Evolutionary conservation across 345 rosid genomes (phyloP), one percentile per base, ranked within the genome.

Genomic region (Lepidium africanum): DNA sequence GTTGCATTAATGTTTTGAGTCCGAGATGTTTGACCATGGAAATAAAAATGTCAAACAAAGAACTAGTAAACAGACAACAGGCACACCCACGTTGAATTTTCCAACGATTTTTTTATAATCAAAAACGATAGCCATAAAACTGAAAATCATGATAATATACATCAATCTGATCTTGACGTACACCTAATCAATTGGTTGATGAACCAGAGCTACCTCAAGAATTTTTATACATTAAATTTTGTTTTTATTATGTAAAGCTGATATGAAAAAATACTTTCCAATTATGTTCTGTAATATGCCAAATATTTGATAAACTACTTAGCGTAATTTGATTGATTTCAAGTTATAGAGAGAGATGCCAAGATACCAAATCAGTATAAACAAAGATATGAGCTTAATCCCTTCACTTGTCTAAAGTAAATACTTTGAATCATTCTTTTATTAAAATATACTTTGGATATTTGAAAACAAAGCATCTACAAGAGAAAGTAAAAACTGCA

Each of bases 61-160:
- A 73, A 48, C 3, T n/a, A 25, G 15, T 63, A 30, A 53, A 63
- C 30, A 25, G 17, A 61, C 23, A 62, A 53, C 50, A 55, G 6
- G 56, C 47, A 19, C 48, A 19, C 48, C n/a, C 0, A 63, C 27
- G 42, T 56, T 32, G 72, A 66, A 73, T 49, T 50, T 65, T 65
- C 77, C 6, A 49, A 59, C 42, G 14, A 47, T 15, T 7, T 21
- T 21, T 21, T 21, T 21, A 37, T 5, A 3, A 3, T 36, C 0
- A 17, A 1, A 6, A 69, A n/a, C n/a, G n/a, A n/a, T n/a, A 7
- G 32, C 39, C 40, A 30, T 14, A 35, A 45, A 37, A n/a, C 9
- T 58, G 33, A 69, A 17, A 25, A 17, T 56, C 14, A 45, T 60
- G 19, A 62, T 7, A 42, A 37, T 13, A 54, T 59, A 38, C 14